Percentiles rank a stretch among this genome's conserved stretches.
These are phyloP conservation scores for Penicillium sp. DNA, from an alignment of 2,329 filamentous ascomycete genomes.

Conservation along the genomic window DNA sequence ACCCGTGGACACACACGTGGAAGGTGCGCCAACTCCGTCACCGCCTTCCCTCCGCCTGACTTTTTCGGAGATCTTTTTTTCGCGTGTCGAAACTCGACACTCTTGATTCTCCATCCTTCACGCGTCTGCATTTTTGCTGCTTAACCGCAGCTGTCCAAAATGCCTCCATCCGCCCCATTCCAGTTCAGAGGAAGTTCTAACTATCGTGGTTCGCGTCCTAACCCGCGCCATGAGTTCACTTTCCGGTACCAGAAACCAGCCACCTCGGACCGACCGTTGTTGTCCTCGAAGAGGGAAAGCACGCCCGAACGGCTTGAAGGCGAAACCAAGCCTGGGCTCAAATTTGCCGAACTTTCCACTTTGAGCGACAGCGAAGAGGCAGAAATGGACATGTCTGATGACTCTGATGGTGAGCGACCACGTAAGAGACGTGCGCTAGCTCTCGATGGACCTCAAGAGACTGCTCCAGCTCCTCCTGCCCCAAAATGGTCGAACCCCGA, in stretches of 20 bases:
- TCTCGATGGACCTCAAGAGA: constrained; percentile 19
- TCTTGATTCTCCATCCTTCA: background rate
- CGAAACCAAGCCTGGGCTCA: constrained; percentile 30
- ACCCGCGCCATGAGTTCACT: constrained; percentile 36
- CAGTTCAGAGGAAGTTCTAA: constrained; percentile 16
- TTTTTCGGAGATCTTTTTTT: constrained; percentile 15
- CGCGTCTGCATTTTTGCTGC: background rate
- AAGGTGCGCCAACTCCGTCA: background rate
- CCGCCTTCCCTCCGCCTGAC: constrained; percentile 8
- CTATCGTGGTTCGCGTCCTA: constrained; percentile 6
- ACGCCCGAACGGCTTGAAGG: constrained; percentile 39
- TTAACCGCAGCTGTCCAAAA: background rate
- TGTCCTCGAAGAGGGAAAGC: constrained; percentile 35
- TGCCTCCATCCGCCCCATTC: constrained; percentile 12
- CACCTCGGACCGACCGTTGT: constrained; percentile 40
- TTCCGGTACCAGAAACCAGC: constrained; percentile 41
- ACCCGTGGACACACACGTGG: background rate
- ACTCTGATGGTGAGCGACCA: constrained; percentile 35
- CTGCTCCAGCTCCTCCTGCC: constrained; percentile 31
- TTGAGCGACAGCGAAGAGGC: constrained; percentile 49
- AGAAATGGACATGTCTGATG: constrained; percentile 46
- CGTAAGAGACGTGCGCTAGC: constrained; percentile 42
- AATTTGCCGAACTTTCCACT: constrained; percentile 39
- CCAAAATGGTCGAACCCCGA: constrained; percentile 97
- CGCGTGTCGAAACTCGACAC: background rate